Base-by-base conservation (phyloP, 2,329 filamentous ascomycete genomes). In the Pyricularia pennisetigena region DNA sequence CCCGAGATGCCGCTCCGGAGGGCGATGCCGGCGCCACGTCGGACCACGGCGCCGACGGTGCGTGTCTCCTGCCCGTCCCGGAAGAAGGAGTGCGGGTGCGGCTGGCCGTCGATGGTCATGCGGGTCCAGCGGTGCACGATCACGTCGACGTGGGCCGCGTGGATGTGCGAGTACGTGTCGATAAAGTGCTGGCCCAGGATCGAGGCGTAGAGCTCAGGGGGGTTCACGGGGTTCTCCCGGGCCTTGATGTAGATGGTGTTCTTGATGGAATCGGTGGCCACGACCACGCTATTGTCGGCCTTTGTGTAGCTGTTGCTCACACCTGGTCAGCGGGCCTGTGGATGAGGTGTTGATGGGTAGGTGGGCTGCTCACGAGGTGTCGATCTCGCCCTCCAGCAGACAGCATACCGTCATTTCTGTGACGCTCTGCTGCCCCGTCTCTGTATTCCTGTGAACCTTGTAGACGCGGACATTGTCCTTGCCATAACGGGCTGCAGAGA, bases 401-500 rank as follows among this genome's bases (percentile, higher is more conserved):
- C 93, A 93, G 81, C 92, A 92, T 74, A 99, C 91, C 59, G 93
- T 97, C 90, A 97, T 96, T 81, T 99, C 95, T 61, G 90, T 91
- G 73, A 98, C 92, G 8, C 89, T 91, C 79, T 99, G 94, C 26
- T 88, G 83, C 68, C 91, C 90, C 23, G 91, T 90, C 74, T 88
- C 83, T 76, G 88, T 83, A 78, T 98, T 88, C 74, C 88, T 88
- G 76, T 96, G 85, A 75, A 97, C 93, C 81, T 99, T 99, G 88
- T 91, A 97, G 75, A 99, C 88, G 76, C 95, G 94, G 85, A 99
- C 90, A 82, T 99, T 98, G 87, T 98, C 95, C 88, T 99, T 94
- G 82, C 91, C 91, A 78, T 94, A 94, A 77, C 89, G 88, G 74
- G 91, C 91, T 74, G 86, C 81, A 70, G 85, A 82, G 70, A 89